Percentiles rank a stretch among this genome's conserved stretches.
These are phyloP conservation scores for Lichina pygmaea DNA, from an alignment of 495 filamentous ascomycete genomes.

Conservation along the genomic window DNA sequence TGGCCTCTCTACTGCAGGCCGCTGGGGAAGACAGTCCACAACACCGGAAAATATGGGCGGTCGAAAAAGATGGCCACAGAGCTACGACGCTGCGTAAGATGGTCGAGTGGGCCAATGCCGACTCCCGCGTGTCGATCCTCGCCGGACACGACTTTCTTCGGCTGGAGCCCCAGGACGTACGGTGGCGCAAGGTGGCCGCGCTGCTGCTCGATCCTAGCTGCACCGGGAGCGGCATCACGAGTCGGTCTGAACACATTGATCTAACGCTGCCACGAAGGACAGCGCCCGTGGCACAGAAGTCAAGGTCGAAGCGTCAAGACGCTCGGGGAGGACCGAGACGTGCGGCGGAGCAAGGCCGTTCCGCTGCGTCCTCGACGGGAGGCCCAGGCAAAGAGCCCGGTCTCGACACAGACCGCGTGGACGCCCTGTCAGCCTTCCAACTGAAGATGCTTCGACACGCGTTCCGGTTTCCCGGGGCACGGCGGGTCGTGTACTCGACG, in stretches of 20 bases:
- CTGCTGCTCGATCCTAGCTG: constrained; percentile 81
- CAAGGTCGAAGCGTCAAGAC: constrained; percentile 17
- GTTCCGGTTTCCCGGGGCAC: constrained; percentile 52
- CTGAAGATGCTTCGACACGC: constrained; percentile 55
- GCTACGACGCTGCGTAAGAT: constrained; percentile 55
- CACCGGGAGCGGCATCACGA: constrained; percentile 81
- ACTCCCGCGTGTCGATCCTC: constrained; percentile 32
- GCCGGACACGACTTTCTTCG: constrained; percentile 56
- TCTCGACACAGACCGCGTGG: constrained; percentile 24
- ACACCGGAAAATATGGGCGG: constrained; percentile 26
- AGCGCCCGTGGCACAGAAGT: constrained; percentile 4
- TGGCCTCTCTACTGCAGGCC: constrained; percentile 38
- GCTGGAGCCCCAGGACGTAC: constrained; percentile 28
- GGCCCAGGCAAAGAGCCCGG: constrained; percentile 3
- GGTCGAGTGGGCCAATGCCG: constrained; percentile 47
- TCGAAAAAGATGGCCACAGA: constrained; percentile 38
- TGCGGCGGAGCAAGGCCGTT: constrained; percentile 11
- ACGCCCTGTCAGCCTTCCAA: constrained; percentile 51
- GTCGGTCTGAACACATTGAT: constrained; percentile 48
- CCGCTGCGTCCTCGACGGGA: constrained; percentile 4
- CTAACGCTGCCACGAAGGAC: constrained; percentile 17
- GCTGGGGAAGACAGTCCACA: constrained; percentile 1
- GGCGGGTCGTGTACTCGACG: constrained; percentile 65
- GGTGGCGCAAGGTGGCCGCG: constrained; percentile 32
- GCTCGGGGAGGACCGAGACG: constrained; percentile 8